These are phyloP conservation scores for Rhizopus arrhizus DNA, from an alignment of 371 early-diverging fungal genomes.

Conservation along the genomic window DNA sequence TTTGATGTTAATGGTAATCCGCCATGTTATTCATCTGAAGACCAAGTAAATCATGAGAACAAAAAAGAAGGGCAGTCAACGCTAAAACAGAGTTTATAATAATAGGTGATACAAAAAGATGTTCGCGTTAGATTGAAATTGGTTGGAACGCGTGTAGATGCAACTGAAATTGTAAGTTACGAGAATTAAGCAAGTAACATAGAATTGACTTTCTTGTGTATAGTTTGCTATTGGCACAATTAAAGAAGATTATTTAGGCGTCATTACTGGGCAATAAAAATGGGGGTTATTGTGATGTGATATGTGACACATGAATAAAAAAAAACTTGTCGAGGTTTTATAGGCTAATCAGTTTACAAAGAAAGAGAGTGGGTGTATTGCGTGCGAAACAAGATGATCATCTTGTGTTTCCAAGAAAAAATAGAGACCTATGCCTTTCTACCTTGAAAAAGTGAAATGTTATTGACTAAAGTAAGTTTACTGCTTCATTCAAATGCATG, in stretches of 20 bases:
- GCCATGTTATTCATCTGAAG: constrained; percentile 84
- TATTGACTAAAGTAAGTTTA: no score
- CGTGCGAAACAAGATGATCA: constrained; percentile 1
- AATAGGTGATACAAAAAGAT: constrained; percentile 84
- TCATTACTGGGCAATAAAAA: constrained; percentile 35
- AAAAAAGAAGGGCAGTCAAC: background rate
- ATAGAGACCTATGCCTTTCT: no score
- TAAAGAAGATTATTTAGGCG: constrained; percentile 94
- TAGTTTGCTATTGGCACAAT: constrained; percentile 93
- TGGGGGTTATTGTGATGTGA: background rate
- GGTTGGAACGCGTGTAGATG: constrained; percentile 93
- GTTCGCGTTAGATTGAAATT: constrained; percentile 89
- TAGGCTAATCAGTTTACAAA: constrained; percentile 9
- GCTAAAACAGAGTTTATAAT: background rate
- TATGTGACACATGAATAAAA: constrained; percentile 4
- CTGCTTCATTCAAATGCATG: background rate
- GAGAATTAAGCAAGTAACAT: background rate
- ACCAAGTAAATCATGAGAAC: constrained; percentile 58
- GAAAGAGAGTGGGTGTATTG: background rate
- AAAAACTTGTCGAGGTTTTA: constrained; percentile 14
- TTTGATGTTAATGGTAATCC: constrained; percentile 88
- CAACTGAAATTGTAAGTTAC: constrained; percentile 85
- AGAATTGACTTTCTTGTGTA: background rate
- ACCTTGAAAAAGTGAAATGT: no score
- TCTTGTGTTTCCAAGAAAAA: constrained; percentile 7